Evolutionary conservation across 257 asterid genomes (phyloP).

Genomic region (Paraleonurus japonicus): DNA sequence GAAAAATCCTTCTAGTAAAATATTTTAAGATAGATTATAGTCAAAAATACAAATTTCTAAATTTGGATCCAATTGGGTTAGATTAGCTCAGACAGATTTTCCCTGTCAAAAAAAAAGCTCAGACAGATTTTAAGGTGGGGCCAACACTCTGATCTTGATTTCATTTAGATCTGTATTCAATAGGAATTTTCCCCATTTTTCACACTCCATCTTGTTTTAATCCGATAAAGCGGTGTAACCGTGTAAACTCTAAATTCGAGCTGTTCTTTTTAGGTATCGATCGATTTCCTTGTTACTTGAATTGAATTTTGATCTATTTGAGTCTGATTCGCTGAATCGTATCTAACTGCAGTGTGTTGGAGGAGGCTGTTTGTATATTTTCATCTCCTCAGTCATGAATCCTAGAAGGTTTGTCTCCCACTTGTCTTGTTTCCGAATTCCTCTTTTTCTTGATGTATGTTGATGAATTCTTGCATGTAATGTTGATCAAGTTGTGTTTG

Average conservation of each 20-base stretch:
- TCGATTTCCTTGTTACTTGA: not conserved
- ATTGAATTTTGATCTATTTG: not conserved
- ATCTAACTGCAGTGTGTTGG: slow-evolving; percentile 27
- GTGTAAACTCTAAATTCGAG: slow-evolving; percentile 22
- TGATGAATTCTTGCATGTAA: slow-evolving; percentile 1
- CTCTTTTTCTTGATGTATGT: not conserved
- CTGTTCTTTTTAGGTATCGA: slow-evolving; percentile 6
- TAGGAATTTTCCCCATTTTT: slow-evolving; percentile 6
- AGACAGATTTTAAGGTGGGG: slow-evolving; percentile 28
- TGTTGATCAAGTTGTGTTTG: slow-evolving; percentile 7
- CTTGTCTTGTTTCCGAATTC: not conserved
- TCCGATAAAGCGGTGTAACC: slow-evolving; percentile 15
- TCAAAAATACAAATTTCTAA: too few relatives aligned
- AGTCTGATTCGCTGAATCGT: slow-evolving; percentile 22
- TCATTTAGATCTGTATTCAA: slow-evolving; percentile 26
- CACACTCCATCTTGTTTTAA: not conserved
- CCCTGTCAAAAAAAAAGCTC: too few relatives aligned
- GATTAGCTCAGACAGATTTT: too few relatives aligned
- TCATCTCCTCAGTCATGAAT: slow-evolving; percentile 45
- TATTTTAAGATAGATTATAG: too few relatives aligned
- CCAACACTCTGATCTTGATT: slow-evolving; percentile 18
- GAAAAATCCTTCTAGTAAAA: too few relatives aligned
- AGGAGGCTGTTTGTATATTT: slow-evolving; percentile 18
- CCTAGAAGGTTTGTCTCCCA: slow-evolving; percentile 46
- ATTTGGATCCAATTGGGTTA: too few relatives aligned